Percentiles rank a stretch among this genome's conserved stretches.
These are phyloP conservation scores for Solanum clarkiae DNA, from an alignment of 257 asterid species.

Conservation along the genomic window DNA sequence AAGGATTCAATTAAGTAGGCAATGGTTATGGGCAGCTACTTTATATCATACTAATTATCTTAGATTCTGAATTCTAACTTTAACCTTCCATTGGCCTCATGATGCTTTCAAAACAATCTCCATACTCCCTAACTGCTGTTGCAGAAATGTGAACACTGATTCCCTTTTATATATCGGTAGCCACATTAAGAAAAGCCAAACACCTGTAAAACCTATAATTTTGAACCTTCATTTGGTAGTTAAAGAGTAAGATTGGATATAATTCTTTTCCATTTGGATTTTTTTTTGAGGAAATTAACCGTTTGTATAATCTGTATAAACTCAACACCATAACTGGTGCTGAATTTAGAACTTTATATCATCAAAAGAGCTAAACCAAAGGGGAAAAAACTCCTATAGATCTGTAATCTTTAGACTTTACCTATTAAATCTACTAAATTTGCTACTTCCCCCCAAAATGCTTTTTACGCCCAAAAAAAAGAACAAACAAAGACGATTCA, in stretches of 20 bases:
- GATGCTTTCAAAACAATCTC: background rate
- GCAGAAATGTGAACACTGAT: background rate
- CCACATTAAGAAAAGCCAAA: background rate
- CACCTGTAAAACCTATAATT: background rate
- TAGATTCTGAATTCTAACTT: background rate
- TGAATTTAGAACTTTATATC: background rate
- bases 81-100: background rate
- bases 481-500: too few species aligned
- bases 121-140: background rate
- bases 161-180: background rate
- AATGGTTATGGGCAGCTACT: background rate
- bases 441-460: too few species aligned
- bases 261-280: background rate
- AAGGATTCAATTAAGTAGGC: background rate
- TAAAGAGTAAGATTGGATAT: background rate
- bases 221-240: background rate
- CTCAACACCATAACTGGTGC: background rate
- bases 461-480: too few species aligned
- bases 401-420: too few species aligned
- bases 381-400: background rate
- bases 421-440: too few species aligned
- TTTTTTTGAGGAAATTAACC: background rate
- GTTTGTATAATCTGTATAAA: background rate
- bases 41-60: background rate
- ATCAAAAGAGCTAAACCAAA: background rate